Evolutionary conservation across 768 basidiomycete genomes (phyloP).

Genomic region (Ramaria sp.): DNA sequence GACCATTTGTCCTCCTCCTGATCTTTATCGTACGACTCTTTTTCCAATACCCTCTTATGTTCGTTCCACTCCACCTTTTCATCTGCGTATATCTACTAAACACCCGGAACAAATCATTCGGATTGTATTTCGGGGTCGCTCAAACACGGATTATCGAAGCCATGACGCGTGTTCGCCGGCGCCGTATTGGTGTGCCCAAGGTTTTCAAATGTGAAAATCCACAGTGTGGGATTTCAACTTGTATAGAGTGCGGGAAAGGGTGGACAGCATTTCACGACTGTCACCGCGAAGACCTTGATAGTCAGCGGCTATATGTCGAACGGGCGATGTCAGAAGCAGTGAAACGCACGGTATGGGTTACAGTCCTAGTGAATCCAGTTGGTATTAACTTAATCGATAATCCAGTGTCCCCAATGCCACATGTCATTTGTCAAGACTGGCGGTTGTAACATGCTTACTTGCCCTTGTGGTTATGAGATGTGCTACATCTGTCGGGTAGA

Average conservation of each 20-base stretch:
- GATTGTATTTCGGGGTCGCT: not conserved
- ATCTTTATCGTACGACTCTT: not conserved
- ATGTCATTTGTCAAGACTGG: conserved; percentile 12
- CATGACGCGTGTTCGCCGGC: not conserved
- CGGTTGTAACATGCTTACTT: conserved; percentile 14
- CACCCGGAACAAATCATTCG: not conserved
- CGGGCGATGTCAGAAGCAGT: conserved; percentile 10
- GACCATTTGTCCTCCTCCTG: not conserved
- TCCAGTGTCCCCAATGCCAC: conserved; percentile 11
- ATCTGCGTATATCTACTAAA: not conserved
- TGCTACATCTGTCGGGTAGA: conserved; percentile 13
- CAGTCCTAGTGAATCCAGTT: not conserved
- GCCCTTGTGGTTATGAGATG: conserved; percentile 13
- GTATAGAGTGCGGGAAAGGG: not conserved
- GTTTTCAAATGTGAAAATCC: conserved; percentile 3
- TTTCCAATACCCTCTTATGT: not conserved
- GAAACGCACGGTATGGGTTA: conserved; percentile 10
- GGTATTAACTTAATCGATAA: not conserved
- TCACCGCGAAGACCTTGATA: not conserved
- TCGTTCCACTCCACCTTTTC: not conserved
- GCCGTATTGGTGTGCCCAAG: not conserved
- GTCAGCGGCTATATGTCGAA: conserved; percentile 8
- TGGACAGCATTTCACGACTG: conserved; percentile 9
- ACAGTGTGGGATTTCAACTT: not conserved
- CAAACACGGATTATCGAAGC: not conserved